These are phyloP conservation scores for Colletotrichum australisinense DNA, from an alignment of 2,329 filamentous ascomycete species.

Conservation along the genomic window DNA sequence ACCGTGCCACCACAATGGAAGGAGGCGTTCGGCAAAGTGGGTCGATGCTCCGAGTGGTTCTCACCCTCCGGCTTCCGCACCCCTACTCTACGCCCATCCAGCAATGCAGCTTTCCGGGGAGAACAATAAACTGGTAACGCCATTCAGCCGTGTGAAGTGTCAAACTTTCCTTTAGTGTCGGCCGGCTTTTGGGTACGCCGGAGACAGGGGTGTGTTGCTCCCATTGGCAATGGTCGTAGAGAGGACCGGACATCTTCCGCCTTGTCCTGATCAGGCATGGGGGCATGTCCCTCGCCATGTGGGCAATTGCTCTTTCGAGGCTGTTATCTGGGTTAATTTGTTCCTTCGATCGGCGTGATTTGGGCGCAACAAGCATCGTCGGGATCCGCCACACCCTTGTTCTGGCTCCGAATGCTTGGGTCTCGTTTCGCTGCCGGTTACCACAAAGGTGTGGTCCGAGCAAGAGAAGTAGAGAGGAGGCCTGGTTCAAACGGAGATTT, in stretches of 20 bases:
- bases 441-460: slow-evolving; percentile 12
- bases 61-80: not conserved
- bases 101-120: slow-evolving; percentile 1
- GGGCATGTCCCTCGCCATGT: not conserved
- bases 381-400: not conserved
- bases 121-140: slow-evolving; percentile 1
- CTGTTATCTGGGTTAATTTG: not conserved
- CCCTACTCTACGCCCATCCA: not conserved
- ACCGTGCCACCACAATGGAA: slow-evolving; percentile 19
- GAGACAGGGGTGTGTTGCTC: not conserved
- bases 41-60: not conserved
- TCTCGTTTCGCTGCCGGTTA: not conserved
- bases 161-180: not conserved
- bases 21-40: slow-evolving; percentile 14
- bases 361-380: not conserved
- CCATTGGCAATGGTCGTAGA: not conserved
- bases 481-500: not conserved
- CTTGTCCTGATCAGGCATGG: not conserved
- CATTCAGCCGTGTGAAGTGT: not conserved
- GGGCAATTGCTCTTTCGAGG: not conserved
- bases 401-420: not conserved
- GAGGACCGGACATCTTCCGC: not conserved
- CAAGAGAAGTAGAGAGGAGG: not conserved
- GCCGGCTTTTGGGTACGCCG: not conserved
- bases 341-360: not conserved